These are phyloP conservation scores for Umbelopsis isabellina DNA, from an alignment of 192 early-diverging fungal species.

Conservation along the genomic window DNA sequence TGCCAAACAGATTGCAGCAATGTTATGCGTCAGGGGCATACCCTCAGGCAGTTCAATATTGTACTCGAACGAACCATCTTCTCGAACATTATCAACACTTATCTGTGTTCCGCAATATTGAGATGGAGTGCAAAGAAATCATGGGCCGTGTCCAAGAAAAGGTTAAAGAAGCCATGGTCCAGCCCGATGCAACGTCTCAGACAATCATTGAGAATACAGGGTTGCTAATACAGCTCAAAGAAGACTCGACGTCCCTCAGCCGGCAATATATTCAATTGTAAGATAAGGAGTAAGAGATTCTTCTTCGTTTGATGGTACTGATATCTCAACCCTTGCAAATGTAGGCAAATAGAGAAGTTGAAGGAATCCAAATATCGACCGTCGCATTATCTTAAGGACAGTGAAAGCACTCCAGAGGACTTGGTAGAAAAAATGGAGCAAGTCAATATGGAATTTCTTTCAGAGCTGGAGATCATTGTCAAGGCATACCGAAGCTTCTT, in stretches of 20 bases:
- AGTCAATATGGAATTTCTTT: constrained; percentile 4
- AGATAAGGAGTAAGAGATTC: background rate
- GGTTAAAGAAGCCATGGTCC: constrained; percentile 58
- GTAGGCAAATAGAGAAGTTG: constrained; percentile 26
- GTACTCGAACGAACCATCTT: constrained; percentile 69
- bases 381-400: background rate
- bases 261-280: constrained; percentile 53
- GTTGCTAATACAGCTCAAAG: constrained; percentile 48
- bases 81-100: constrained; percentile 79
- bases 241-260: constrained; percentile 44
- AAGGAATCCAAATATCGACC: constrained; percentile 14
- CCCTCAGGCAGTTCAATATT: constrained; percentile 77
- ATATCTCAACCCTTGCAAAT: background rate
- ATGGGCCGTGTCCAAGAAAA: constrained; percentile 71
- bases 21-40: constrained; percentile 62
- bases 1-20: constrained; percentile 74
- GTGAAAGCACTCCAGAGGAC: background rate
- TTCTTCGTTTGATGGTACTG: background rate
- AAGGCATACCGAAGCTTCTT: background rate
- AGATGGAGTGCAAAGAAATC: constrained; percentile 77
- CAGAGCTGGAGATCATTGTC: constrained; percentile 11
- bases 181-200: constrained; percentile 35
- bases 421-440: background rate
- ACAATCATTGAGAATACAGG: constrained; percentile 57
- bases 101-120: constrained; percentile 77